Evolutionary conservation across 129 eudicot genomes (phyloP).

Genomic region (Gnaphalium uliginosum): DNA sequence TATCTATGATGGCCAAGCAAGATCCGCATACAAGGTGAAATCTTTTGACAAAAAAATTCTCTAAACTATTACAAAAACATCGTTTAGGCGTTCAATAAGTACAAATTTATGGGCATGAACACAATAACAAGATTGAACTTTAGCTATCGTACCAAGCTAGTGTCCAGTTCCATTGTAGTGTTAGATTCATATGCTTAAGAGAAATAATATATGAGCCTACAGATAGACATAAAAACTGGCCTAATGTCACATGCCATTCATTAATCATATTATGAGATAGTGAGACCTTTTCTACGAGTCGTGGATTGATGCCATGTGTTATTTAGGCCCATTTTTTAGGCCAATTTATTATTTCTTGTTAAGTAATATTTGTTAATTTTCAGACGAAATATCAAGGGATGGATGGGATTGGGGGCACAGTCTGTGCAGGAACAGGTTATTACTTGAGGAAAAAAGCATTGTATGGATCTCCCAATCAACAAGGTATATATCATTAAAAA

Average conservation of each 20-base stretch:
- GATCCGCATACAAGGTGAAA: slow-evolving; percentile 64
- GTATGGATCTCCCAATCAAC: slow-evolving; percentile 44
- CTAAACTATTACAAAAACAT: background rate
- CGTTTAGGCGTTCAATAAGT: background rate
- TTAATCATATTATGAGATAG: too few relatives aligned
- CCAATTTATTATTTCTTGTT: background rate
- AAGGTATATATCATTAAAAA: slow-evolving; percentile 38
- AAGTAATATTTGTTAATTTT: background rate
- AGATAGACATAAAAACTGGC: too few relatives aligned
- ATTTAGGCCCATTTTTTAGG: background rate
- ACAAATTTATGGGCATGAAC: background rate
- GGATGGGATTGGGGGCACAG: slow-evolving; percentile 80
- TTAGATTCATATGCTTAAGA: background rate
- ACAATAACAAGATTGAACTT: background rate
- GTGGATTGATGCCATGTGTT: too few relatives aligned
- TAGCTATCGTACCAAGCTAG: background rate
- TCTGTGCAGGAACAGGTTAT: slow-evolving; percentile 76
- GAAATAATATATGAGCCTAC: too few relatives aligned
- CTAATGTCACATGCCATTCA: too few relatives aligned
- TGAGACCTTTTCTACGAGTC: too few relatives aligned
- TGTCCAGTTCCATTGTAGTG: background rate
- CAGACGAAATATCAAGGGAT: slow-evolving; percentile 80
- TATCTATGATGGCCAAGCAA: slow-evolving; percentile 76
- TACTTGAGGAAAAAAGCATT: slow-evolving; percentile 74
- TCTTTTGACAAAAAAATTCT: background rate